Evolutionary conservation across 2,329 filamentous ascomycete species (phyloP).

Genomic region (Alternaria gansuensis): DNA sequence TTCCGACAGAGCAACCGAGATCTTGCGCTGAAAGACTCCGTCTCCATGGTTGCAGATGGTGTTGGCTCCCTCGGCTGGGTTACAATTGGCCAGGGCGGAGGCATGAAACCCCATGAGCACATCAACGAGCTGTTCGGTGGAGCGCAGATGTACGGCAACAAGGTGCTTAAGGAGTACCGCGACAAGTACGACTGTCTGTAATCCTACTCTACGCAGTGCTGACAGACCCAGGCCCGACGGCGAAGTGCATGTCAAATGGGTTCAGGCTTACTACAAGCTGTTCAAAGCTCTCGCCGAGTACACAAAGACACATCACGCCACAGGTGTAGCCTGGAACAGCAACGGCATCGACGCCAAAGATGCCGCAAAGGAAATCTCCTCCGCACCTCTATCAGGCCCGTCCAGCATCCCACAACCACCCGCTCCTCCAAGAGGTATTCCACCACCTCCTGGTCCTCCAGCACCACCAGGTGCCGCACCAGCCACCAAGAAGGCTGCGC

Average conservation of each 20-base stretch:
- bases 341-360: slow-evolving; percentile 77
- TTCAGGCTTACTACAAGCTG: slow-evolving; percentile 90
- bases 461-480: slow-evolving; percentile 67
- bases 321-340: slow-evolving; percentile 86
- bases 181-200: slow-evolving; percentile 66
- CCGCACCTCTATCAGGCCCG: slow-evolving; percentile 54
- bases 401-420: slow-evolving; percentile 72
- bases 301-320: slow-evolving; percentile 81
- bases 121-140: slow-evolving; percentile 83
- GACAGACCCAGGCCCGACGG: slow-evolving; percentile 61
- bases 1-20: slow-evolving; percentile 83
- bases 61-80: slow-evolving; percentile 93
- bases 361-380: slow-evolving; percentile 67
- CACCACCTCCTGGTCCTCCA: slow-evolving; percentile 71
- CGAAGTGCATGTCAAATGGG: slow-evolving; percentile 83
- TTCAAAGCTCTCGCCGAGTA: slow-evolving; percentile 86
- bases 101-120: slow-evolving; percentile 78
- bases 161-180: slow-evolving; percentile 90
- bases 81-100: slow-evolving; percentile 69
- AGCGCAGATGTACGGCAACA: slow-evolving; percentile 93
- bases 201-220: slow-evolving; percentile 17
- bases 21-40: slow-evolving; percentile 77
- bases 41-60: slow-evolving; percentile 88
- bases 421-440: slow-evolving; percentile 67
- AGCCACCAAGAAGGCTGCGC: slow-evolving; percentile 57